Evolutionary conservation across 345 rosid species (phyloP), one percentile per base, ranked within the genome.

Genomic region (Eutrema yunnanense): DNA sequence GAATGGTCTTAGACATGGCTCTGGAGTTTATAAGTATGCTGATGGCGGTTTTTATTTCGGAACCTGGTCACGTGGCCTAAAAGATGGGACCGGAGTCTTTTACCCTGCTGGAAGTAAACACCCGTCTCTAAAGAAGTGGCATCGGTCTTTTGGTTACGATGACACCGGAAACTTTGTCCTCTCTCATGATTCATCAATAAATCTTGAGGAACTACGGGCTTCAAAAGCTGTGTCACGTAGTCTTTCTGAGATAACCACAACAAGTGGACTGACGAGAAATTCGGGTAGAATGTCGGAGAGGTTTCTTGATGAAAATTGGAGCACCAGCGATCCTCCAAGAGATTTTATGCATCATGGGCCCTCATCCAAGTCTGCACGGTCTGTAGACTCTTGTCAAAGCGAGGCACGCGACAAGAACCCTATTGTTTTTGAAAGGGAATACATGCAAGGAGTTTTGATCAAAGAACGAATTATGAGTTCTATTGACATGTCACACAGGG

Each of bases 11-110:
- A 85, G 87, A 73, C 86, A 94, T 68, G 97, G 97, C 33, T 88
- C 91, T 40, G 98, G 98, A 40, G 79, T 89, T 71, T 91, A 94
- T 77, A 87, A 80, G 72, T 94, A 75, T 75, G 81, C 83, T 0
- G 93, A 89, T 82, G 97, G 96, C 8, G 88, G 92, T 43, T 88
- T 84, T 72, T 94, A 91, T 73, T 91, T 86, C 67, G 98, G 98
- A 46, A 84, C 72, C 8, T 94, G 98, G 98, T 84, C 85, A 38
- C 73, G 67, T 69, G 96, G 89, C 47, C 68, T 88, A 9, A 94
- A 89, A 81, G 98, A 94, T 75, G 98, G 98, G 58, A 87, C 78
- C 69, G 98, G 97, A 73, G 86, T 83, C 36, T 94, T 83, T 72
- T 88, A 84, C 64, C 97, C 96, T 46, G 84, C 86, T 56, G 98